Evolutionary conservation across 495 filamentous ascomycete species (phyloP), one percentile per base, ranked within the genome.

Genomic region (Cenococcum geophilum): DNA sequence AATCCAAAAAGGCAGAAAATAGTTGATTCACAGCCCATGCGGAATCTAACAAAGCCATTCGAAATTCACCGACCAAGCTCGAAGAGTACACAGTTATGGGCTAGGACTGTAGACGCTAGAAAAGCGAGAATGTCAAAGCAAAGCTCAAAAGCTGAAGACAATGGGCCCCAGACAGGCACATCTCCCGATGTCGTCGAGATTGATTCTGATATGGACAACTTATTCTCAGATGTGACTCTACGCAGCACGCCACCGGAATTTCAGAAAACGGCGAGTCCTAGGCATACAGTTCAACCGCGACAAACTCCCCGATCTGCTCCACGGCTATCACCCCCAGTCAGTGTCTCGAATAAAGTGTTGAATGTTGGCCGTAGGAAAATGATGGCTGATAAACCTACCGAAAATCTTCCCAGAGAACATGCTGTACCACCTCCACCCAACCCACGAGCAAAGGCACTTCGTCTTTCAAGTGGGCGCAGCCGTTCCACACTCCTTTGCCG

Each of bases 1-100:
- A 62, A 79, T 0, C 55, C 74, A 3, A 86, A 86, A 65, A 77
- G 82, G 23, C 78, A 74, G 59, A 79, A 76, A 40, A 70, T 69
- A 35, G 22, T 43, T 16, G 18, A 35, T 12, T 10, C 36, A 47
- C 6, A 36, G 22, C 32, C 50, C 12, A n/a, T n/a, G 59, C 4
- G 16, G 1, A 50, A 58, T 14, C 47, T 35, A 12, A 4, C 3
- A 36, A 21, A 8, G 22, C 43, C 25, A 20, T 5, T 58, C 37
- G 36, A 49, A 58, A 58, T 21, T 3, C 56, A 12, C 11, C 56
- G 6, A 1, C 11, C 16, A 56, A 35, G 22, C 60, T 34, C 20
- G 42, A 55, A 47, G 20, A 47, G 58, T 54, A 9, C 58, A 23
- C 60, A 63, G 5, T 49, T 67, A 55, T 66, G 57, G 68, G 63